Conservation (phyloP, 768 basidiomycete species). For the Tulasnella sp. region DNA sequence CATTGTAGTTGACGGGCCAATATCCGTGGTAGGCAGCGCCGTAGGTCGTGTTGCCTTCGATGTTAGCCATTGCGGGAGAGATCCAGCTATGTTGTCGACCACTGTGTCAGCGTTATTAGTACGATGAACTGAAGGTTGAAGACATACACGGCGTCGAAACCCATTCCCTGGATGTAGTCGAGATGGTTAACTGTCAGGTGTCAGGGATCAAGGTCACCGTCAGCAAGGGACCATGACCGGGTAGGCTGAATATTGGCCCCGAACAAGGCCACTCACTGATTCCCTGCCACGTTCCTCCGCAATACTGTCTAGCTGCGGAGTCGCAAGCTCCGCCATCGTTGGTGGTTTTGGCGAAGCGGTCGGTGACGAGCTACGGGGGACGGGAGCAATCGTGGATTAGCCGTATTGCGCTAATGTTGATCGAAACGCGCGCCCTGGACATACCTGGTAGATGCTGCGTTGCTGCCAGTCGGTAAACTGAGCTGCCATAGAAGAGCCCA, state of each 20-base stretch:
- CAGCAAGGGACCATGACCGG: background rate
- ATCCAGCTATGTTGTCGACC: constrained; percentile 31
- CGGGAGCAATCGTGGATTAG: background rate
- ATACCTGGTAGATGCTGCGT: constrained; percentile 17
- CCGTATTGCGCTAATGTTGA: background rate
- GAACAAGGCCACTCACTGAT: constrained; percentile 14
- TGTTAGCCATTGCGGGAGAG: constrained; percentile 64
- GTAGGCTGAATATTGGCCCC: background rate
- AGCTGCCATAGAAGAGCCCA: constrained; percentile 11
- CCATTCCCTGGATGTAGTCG: constrained; percentile 22
- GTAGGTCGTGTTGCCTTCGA: constrained; percentile 71
- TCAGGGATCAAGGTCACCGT: background rate
- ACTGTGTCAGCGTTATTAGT: too few relatives aligned
- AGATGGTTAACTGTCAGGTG: too few relatives aligned
- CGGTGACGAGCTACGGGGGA: background rate
- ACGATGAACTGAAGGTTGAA: too few relatives aligned
- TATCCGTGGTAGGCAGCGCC: constrained; percentile 88
- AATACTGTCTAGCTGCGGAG: too few relatives aligned
- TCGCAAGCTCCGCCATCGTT: constrained; percentile 11
- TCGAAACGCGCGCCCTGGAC: too few relatives aligned
- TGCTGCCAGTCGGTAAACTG: constrained; percentile 14
- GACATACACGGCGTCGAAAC: constrained; percentile 14
- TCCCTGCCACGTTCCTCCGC: constrained; percentile 25
- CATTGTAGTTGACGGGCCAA: constrained; percentile 56
- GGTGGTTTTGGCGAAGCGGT: constrained; percentile 9